phyloP scores from a whole-genome alignment of 805 yeast genomes.

The Clavispora asparagi region DNA sequence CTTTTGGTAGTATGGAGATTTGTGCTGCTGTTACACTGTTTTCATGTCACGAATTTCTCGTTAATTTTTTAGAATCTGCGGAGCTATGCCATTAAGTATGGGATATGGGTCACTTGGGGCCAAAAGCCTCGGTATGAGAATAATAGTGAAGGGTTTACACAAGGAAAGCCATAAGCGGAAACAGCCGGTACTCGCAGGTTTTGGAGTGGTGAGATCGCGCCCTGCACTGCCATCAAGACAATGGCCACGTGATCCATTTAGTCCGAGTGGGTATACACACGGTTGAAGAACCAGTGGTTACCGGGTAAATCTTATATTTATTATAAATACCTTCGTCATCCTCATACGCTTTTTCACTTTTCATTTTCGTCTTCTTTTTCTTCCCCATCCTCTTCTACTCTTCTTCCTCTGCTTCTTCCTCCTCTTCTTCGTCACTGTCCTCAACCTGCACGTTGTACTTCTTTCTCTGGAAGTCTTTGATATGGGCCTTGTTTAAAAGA shows the following conservation, averaged over 20 bases:
- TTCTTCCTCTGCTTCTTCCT: constrained; percentile 18
- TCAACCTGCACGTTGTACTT: constrained; percentile 27
- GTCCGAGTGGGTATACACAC: too few species aligned
- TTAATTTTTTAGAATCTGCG: neutral
- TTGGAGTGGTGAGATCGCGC: neutral
- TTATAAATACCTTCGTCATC: too few species aligned
- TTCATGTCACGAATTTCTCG: neutral
- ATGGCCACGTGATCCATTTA: too few species aligned
- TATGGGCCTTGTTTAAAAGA: constrained; percentile 69
- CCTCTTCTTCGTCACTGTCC: constrained; percentile 33
- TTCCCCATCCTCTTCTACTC: neutral
- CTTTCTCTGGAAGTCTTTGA: constrained; percentile 78
- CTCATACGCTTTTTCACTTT: too few species aligned
- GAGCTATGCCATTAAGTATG: neutral
- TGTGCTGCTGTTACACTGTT: neutral
- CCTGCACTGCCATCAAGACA: neutral
- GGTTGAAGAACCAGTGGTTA: too few species aligned
- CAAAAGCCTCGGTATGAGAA: neutral
- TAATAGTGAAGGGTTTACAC: neutral
- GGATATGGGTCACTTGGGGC: neutral
- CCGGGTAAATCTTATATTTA: too few species aligned
- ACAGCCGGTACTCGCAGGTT: too few species aligned
- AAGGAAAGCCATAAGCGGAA: neutral
- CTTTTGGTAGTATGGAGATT: neutral
- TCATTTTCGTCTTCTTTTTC: neutral